Conservation (phyloP, 2,329 filamentous ascomycete genomes). For the Ophiostoma tasmaniense region DNA sequence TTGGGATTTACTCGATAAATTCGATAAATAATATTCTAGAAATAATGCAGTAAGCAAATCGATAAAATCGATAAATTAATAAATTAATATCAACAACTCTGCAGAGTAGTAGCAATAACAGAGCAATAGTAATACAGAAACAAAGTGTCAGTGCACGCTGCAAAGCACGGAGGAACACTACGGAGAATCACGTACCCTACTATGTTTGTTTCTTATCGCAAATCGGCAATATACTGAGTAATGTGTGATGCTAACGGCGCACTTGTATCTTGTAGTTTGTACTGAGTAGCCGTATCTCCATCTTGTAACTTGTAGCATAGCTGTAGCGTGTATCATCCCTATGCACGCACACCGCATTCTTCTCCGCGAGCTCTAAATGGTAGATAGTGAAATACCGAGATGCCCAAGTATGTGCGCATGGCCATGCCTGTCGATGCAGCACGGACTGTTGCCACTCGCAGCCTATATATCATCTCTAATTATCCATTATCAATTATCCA, state of each 20-base stretch:
- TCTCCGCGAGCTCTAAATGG: neutral
- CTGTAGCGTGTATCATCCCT: neutral
- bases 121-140: neutral
- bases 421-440: neutral
- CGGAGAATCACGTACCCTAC: neutral
- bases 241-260: neutral
- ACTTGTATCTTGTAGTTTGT: neutral
- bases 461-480: neutral
- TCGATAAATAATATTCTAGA: slow-evolving; percentile 7
- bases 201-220: slow-evolving; percentile 8
- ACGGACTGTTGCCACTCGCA: neutral
- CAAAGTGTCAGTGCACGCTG: neutral
- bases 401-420: neutral
- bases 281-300: neutral
- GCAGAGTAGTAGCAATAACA: neutral
- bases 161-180: neutral
- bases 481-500: too few species aligned
- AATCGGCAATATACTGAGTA: neutral
- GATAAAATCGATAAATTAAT: slow-evolving; percentile 13
- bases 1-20: slow-evolving; percentile 3
- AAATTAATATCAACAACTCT: neutral
- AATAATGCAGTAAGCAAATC: neutral
- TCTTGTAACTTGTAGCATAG: neutral
- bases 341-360: neutral
- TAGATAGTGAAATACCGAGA: neutral